A percentile compares a stretch with the other conserved stretches of the same genome.
phyloP scores from a whole-genome alignment of 495 filamentous ascomycete species.

The Penicillium arizonense region DNA sequence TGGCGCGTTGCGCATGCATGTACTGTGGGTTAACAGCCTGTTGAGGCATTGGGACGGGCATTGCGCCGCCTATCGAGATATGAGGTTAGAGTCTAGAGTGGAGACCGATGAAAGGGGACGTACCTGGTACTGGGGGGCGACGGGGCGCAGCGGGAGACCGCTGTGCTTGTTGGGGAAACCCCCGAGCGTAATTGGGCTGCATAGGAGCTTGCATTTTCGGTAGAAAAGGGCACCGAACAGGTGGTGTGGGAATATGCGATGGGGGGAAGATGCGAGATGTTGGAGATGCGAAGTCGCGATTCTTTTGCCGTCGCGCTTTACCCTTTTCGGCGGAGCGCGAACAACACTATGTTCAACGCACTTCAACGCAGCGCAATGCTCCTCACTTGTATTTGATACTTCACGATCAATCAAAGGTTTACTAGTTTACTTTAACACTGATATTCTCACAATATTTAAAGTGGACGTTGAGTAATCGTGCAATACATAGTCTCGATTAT shows the following conservation, averaged over 20 bases:
- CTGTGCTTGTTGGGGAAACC: conserved; percentile 40
- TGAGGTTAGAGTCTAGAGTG: conserved; percentile 12
- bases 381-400: background rate
- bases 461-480: conserved; percentile 3
- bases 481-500: conserved; percentile 18
- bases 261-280: conserved; percentile 23
- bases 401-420: background rate
- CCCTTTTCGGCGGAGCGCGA: conserved; percentile 33
- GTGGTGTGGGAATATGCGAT: conserved; percentile 14
- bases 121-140: conserved; percentile 41
- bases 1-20: conserved; percentile 40
- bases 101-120: conserved; percentile 19
- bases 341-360: background rate
- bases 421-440: background rate
- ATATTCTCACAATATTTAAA: background rate
- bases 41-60: conserved; percentile 40
- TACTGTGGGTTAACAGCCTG: conserved; percentile 43
- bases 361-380: background rate
- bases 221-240: conserved; percentile 5
- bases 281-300: conserved; percentile 36
- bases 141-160: conserved; percentile 48
- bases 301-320: conserved; percentile 41
- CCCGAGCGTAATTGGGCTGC: conserved; percentile 45
- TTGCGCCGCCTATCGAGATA: conserved; percentile 24
- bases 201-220: conserved; percentile 43